Conservation (phyloP, 2,329 filamentous ascomycete genomes). For the Diaporthe sp. region DNA sequence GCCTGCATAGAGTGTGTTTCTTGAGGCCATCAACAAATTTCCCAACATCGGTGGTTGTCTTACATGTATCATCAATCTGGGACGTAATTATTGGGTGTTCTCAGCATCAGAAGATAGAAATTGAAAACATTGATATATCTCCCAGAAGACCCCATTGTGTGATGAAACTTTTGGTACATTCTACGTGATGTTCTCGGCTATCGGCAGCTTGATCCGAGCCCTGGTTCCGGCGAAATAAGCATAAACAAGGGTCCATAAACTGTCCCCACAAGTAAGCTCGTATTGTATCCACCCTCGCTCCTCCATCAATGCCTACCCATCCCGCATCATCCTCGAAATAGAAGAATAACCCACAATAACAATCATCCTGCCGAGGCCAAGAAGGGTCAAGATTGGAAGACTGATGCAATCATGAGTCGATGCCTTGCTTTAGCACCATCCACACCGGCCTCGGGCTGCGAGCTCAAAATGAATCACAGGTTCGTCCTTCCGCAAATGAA, state of each 20-base stretch:
- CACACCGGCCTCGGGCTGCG: background rate
- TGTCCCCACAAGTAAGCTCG: conserved; percentile 27
- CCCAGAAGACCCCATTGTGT: too few species aligned
- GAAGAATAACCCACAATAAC: conserved; percentile 16
- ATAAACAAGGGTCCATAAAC: conserved; percentile 2
- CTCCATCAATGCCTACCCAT: background rate
- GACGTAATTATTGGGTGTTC: too few species aligned
- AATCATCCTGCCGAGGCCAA: conserved; percentile 13
- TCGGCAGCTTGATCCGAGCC: background rate
- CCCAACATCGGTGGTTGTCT: too few species aligned
- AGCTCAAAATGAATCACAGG: background rate
- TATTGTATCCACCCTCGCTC: conserved; percentile 10
- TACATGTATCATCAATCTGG: too few species aligned
- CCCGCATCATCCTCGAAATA: background rate
- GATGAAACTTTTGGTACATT: too few species aligned
- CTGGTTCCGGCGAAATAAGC: conserved; percentile 8
- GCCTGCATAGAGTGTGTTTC: too few species aligned
- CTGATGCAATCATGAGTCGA: conserved; percentile 24
- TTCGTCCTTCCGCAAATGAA: background rate
- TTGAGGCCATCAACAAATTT: too few species aligned
- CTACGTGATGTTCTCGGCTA: background rate
- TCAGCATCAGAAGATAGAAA: too few species aligned
- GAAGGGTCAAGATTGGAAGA: background rate
- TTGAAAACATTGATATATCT: too few species aligned
- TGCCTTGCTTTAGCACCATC: background rate